Base-by-base conservation (phyloP, 768 basidiomycete genomes). In the Cystofilobasidium bisporidii region DNA sequence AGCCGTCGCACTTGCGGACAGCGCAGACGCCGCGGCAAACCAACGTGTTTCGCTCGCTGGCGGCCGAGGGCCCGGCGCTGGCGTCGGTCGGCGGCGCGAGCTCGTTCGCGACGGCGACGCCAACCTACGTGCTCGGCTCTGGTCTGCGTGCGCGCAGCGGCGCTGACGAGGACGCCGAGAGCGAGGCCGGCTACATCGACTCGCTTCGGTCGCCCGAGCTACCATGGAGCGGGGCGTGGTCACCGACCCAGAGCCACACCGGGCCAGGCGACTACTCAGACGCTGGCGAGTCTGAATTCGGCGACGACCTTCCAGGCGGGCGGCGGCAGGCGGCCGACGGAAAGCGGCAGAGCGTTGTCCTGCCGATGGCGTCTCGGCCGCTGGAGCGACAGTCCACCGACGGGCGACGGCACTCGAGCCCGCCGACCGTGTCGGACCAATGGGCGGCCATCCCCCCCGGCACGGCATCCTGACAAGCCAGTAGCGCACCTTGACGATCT, bases 151-250 rank as follows among this genome's bases (percentile, higher is more conserved):
- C 15, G n/a, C 40, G 6, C 64, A 38, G 26, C 43, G 43, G 17
- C 43, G 43, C 43, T 22, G 43, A 56, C 63, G 53, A 48, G 22
- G 33, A 41, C 43, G 15, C 22, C 20, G 22, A 48, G 45, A 43
- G 41, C 43, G 62, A 64, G 38, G 53, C 24, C 11, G 63, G 26
- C 17, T 56, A 64, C 26, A 24, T 56, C 36, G 55, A 64, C 48
- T 36, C 62, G 62, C 36, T 63, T 15, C 33, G 63, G 63, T 56
- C 50, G 26, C 53, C 53, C 6, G 53, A 64, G n/a, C 3, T 41
- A 10, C 53, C 53, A 2, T 56, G 53, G 53, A 56, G 53, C 30
- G 53, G 28, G 5, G 30, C 53, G 10, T 56, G 28, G 28, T 56
- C 53, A 6, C 53, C 53, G 28, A 30, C 53, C 15, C 53, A 32